phyloP scores from a whole-genome alignment of 345 rosid species.

The Euphorbia pulcherrima region DNA sequence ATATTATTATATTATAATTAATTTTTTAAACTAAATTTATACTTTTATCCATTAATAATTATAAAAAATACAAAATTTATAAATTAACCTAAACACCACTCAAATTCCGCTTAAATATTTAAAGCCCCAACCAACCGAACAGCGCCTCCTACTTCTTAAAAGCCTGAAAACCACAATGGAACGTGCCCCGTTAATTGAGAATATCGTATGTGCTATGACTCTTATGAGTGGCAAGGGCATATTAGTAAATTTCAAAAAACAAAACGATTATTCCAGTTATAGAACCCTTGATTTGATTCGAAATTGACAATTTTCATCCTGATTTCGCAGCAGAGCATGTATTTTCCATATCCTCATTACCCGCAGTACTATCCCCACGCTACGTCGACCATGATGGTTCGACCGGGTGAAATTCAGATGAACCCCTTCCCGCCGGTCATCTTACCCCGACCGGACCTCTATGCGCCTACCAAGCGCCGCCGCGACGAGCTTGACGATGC shows the following conservation, averaged over 20 bases:
- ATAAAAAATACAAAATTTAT: too few relatives aligned
- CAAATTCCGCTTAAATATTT: too few relatives aligned
- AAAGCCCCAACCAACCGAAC: too few relatives aligned
- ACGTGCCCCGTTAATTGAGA: too few relatives aligned
- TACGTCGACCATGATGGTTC: constrained; percentile 20
- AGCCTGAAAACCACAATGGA: too few relatives aligned
- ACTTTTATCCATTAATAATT: too few relatives aligned
- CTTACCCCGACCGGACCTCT: neutral
- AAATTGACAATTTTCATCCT: constrained; percentile 11
- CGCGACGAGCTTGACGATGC: constrained; percentile 33
- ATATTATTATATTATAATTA: too few relatives aligned
- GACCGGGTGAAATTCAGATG: constrained; percentile 22
- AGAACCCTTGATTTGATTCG: constrained; percentile 1
- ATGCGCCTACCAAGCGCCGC: constrained; percentile 36
- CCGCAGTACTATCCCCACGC: constrained; percentile 10
- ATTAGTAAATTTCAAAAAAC: neutral
- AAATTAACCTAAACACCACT: too few relatives aligned
- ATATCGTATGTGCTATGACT: too few relatives aligned
- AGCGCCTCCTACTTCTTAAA: too few relatives aligned
- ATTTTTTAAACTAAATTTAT: too few relatives aligned
- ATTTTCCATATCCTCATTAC: constrained; percentile 4
- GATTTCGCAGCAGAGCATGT: constrained; percentile 15
- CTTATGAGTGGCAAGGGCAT: neutral
- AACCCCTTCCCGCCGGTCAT: constrained; percentile 14
- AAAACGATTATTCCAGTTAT: neutral